Percentiles rank a stretch among this genome's conserved stretches.
Evolutionary conservation across 208 protist species (phyloP).

Genomic region (Leishmania martiniquensis): DNA sequence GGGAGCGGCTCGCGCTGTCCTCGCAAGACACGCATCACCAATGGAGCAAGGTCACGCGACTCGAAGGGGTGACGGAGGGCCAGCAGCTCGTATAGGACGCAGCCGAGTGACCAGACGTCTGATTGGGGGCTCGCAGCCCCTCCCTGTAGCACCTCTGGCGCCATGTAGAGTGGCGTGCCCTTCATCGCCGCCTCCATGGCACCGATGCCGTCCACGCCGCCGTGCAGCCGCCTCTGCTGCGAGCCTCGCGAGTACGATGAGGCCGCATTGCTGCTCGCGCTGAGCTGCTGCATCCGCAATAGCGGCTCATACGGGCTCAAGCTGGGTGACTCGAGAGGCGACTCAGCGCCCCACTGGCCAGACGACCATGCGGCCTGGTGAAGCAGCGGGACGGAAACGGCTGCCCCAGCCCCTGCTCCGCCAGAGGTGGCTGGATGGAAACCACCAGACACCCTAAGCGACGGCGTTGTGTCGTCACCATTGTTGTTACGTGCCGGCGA

Average conservation of each 20-base stretch:
- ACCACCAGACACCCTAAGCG: background rate
- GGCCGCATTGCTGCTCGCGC: conserved; percentile 5
- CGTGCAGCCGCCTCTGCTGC: background rate
- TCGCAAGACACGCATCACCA: conserved; percentile 81
- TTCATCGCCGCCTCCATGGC: conserved; percentile 64
- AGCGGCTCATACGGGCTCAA: conserved; percentile 5
- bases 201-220: background rate
- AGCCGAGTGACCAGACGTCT: conserved; percentile 94
- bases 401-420: background rate
- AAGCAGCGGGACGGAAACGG: background rate
- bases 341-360: background rate
- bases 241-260: background rate
- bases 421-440: background rate
- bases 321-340: background rate
- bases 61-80: conserved; percentile 87
- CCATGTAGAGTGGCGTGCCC: conserved; percentile 96
- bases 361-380: conserved; percentile 3
- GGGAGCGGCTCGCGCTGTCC: conserved; percentile 71
- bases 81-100: conserved; percentile 92
- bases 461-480: background rate
- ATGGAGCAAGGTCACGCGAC: conserved; percentile 65
- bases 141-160: conserved; percentile 90
- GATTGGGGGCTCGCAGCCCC: conserved; percentile 59
- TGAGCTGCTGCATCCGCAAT: background rate
- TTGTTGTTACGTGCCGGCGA: conserved; percentile 1